Percentiles rank a stretch among this genome's conserved stretches.
phyloP scores from a whole-genome alignment of 306 rosid genomes.

The Cicer pinnatifidum region DNA sequence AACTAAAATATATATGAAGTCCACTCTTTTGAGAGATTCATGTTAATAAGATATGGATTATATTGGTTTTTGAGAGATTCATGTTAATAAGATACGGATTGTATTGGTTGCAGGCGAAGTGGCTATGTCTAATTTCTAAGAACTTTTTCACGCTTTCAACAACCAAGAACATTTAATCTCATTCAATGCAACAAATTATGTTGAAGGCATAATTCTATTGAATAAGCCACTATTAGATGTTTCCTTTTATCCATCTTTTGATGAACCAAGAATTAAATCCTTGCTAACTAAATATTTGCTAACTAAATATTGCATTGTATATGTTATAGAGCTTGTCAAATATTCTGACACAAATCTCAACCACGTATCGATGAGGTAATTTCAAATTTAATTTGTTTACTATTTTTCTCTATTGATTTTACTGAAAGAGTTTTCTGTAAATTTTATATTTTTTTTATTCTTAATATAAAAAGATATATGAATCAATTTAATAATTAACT shows the following conservation, averaged over 20 bases:
- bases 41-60: background rate
- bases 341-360: slow-evolving; percentile 49
- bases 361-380: slow-evolving; percentile 48
- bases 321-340: slow-evolving; percentile 57
- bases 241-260: slow-evolving; percentile 59
- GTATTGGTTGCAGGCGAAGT: slow-evolving; percentile 54
- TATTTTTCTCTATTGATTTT: background rate
- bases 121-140: slow-evolving; percentile 62
- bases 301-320: slow-evolving; percentile 59
- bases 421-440: no score
- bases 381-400: background rate
- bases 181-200: slow-evolving; percentile 45
- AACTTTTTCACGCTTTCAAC: slow-evolving; percentile 56
- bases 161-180: slow-evolving; percentile 68
- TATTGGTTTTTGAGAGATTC: background rate
- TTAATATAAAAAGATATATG: no score
- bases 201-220: slow-evolving; percentile 69
- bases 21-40: no score
- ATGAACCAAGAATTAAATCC: slow-evolving; percentile 56
- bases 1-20: no score
- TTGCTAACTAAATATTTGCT: no score
- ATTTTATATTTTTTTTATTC: no score
- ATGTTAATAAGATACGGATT: no score
- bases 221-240: slow-evolving; percentile 52
- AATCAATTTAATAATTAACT: no score